Evolutionary conservation across 2,329 filamentous ascomycete species (phyloP).

Genomic region (Aureobasidium uvarum): DNA sequence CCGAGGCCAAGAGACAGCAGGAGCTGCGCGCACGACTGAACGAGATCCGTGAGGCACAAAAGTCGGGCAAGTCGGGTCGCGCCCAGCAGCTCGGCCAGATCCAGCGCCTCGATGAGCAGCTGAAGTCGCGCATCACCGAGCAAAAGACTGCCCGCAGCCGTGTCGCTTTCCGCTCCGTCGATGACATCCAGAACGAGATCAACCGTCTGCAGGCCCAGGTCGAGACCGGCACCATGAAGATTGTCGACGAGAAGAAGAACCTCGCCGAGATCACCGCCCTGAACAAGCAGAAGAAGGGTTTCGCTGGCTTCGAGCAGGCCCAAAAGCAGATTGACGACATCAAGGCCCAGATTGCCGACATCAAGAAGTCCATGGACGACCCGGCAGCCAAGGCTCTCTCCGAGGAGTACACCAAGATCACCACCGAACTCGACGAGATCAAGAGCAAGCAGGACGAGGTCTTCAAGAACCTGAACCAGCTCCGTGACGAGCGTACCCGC

Average conservation of each 20-base stretch:
- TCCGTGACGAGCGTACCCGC: constrained; percentile 82
- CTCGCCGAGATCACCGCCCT: constrained; percentile 77
- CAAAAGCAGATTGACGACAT: constrained; percentile 89
- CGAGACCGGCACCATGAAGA: constrained; percentile 84
- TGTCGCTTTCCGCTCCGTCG: constrained; percentile 78
- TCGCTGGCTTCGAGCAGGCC: constrained; percentile 75
- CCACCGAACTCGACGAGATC: constrained; percentile 83
- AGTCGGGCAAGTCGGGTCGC: constrained; percentile 79
- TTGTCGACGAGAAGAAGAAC: constrained; percentile 97
- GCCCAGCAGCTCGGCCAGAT: constrained; percentile 80
- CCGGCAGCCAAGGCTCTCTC: constrained; percentile 85
- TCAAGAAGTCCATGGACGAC: constrained; percentile 86
- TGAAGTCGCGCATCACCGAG: constrained; percentile 80
- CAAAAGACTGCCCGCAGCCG: constrained; percentile 82
- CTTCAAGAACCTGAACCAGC: constrained; percentile 79
- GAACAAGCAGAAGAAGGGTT: constrained; percentile 87
- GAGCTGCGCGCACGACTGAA: constrained; percentile 80
- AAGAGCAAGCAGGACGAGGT: constrained; percentile 89
- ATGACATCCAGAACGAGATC: constrained; percentile 85
- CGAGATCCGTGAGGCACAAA: constrained; percentile 83
- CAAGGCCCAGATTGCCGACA: constrained; percentile 81
- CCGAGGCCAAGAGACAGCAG: constrained; percentile 76
- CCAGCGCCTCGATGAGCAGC: constrained; percentile 83
- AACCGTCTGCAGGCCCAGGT: constrained; percentile 78
- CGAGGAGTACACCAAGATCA: constrained; percentile 80